Evolutionary conservation across 2,329 filamentous ascomycete genomes (phyloP).

Genomic region (Pestalotiopsis sp.): DNA sequence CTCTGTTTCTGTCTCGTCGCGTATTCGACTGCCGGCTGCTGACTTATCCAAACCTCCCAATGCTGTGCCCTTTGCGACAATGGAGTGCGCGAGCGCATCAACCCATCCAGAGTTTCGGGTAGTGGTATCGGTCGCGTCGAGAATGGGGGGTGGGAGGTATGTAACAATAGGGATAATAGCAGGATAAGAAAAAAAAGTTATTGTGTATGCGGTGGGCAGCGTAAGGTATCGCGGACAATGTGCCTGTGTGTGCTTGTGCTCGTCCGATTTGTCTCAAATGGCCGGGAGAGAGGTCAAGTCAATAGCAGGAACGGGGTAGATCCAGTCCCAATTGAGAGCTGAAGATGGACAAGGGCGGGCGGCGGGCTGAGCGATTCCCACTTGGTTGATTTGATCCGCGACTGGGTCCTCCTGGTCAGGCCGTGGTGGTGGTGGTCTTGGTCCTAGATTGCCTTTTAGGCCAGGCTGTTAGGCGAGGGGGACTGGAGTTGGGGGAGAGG

Average conservation of each 20-base stretch:
- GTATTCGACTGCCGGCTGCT: background rate
- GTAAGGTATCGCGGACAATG: background rate
- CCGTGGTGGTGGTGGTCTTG: background rate
- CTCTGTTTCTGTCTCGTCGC: background rate
- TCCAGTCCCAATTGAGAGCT: background rate
- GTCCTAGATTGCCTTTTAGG: background rate
- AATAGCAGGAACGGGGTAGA: background rate
- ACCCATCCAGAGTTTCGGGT: background rate
- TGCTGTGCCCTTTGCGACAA: background rate
- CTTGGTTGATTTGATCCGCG: conserved; percentile 7
- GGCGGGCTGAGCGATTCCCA: conserved; percentile 4
- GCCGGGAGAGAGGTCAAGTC: background rate
- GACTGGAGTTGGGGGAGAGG: background rate
- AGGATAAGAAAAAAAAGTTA: background rate
- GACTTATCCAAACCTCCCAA: background rate
- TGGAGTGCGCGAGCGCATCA: background rate
- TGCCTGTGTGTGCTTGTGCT: background rate
- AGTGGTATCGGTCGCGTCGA: background rate
- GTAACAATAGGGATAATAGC: background rate
- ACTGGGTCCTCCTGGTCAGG: background rate
- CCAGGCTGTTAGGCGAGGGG: background rate
- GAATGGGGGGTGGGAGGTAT: background rate
- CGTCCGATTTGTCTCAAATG: background rate
- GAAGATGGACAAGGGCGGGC: conserved; percentile 1
- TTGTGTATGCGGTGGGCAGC: background rate